Conservation (phyloP, 345 rosid species). For the Cardamine chenopodiifolia region DNA sequence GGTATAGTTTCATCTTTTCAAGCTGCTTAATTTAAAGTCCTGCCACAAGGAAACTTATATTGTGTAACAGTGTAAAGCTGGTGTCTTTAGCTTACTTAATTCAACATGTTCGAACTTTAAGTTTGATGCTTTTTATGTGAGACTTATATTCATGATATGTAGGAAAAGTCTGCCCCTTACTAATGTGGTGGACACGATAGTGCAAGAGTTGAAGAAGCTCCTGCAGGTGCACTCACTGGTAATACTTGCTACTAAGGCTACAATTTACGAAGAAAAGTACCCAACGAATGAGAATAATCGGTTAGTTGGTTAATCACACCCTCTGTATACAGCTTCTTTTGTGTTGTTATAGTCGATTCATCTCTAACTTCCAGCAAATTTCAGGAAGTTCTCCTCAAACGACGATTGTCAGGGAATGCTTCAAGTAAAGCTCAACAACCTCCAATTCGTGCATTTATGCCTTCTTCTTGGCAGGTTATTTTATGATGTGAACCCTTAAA, state of each 20-base stretch:
- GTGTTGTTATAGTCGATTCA: constrained; percentile 27
- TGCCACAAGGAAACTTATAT: background rate
- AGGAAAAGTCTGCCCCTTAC: constrained; percentile 76
- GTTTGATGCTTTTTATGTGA: constrained; percentile 3
- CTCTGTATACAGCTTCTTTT: background rate
- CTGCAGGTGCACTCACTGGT: constrained; percentile 65
- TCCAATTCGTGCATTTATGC: constrained; percentile 74
- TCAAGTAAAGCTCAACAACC: constrained; percentile 43
- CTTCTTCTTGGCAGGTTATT: constrained; percentile 84
- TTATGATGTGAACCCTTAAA: constrained; percentile 18
- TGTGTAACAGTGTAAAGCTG: constrained; percentile 13
- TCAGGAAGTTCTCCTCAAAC: constrained; percentile 40
- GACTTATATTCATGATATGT: constrained; percentile 10
- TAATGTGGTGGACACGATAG: constrained; percentile 58
- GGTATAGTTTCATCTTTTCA: background rate
- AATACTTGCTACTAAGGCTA: constrained; percentile 63
- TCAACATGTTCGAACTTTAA: background rate
- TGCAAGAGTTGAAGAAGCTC: constrained; percentile 71
- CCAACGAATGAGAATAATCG: constrained; percentile 46
- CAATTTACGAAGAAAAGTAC: constrained; percentile 49
- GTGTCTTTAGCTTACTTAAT: constrained; percentile 6
- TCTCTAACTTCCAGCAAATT: constrained; percentile 34
- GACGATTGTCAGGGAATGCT: constrained; percentile 38
- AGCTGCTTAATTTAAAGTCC: background rate
- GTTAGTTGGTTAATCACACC: constrained; percentile 42